Evolutionary conservation across 108 stramenopile genomes (phyloP), one percentile per base, ranked within the genome.

Genomic region (Discostella stelligeroides): DNA sequence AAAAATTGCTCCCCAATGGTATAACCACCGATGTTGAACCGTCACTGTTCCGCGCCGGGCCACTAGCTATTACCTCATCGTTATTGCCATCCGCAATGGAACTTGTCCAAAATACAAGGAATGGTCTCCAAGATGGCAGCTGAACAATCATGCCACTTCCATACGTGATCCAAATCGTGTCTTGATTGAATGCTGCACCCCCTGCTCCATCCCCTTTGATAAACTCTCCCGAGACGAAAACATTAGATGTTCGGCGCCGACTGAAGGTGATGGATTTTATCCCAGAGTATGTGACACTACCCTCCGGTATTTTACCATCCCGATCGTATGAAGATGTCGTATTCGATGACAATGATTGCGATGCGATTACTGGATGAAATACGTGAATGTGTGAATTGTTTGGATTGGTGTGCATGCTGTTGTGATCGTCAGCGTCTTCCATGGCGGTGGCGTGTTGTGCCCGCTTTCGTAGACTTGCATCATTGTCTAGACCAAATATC

Each of bases 61-160:
- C 41, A n/a, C 50, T 60, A 41, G 71, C 47, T n/a, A n/a, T 20
- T 9, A 25, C 42, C 4, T 13, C 29, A 41, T 66, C 30, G 46
- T 42, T 17, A 11, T 14, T 59, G 62, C 41, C 68, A 48, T 51
- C 24, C 59, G 46, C 48, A 70, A 79, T 61, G 61, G 73, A 45
- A 77, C 48, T 9, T 50, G 41, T 51, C 18, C 21, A 48, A 15
- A 84, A 73, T 23, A 84, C 76, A 9, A 83, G 65, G 74, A 94
- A 94, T 23, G 91, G 64, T 25, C 70, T 88, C 60, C 86, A 86
- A 24, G 85, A 76, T 41, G 90, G 92, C 46, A 94, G 12, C 55
- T 86, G 76, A 11, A 94, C 59, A 42, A 80, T 79, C 9, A 80
- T 84, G 18, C 92, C 90, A 82, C 91, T 85, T 9, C 81, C 83